These are phyloP conservation scores for Gossypium rotundifolium DNA, from an alignment of 345 rosid species.

Conservation along the genomic window DNA sequence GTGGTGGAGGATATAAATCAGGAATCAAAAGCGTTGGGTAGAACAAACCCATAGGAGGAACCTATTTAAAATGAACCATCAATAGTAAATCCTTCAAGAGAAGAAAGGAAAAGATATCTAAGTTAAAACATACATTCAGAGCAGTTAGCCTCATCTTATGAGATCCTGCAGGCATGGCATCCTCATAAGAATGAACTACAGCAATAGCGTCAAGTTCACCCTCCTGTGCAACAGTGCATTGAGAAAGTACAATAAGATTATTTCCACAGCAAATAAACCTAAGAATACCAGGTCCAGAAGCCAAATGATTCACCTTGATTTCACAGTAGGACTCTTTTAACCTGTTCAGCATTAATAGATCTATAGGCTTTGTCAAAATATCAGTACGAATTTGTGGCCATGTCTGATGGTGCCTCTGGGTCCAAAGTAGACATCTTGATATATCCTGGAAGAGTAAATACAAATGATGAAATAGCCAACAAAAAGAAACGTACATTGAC, in stretches of 20 bases:
- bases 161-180: conserved; percentile 58
- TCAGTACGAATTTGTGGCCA: conserved; percentile 90
- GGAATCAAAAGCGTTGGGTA: conserved; percentile 83
- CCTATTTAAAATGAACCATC: conserved; percentile 37
- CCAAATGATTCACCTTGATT: conserved; percentile 47
- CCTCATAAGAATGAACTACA: conserved; percentile 72
- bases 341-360: conserved; percentile 72
- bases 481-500: background rate
- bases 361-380: conserved; percentile 70
- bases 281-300: background rate
- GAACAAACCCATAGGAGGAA: conserved; percentile 95
- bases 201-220: conserved; percentile 68
- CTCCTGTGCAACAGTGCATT: conserved; percentile 36
- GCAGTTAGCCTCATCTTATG: conserved; percentile 83
- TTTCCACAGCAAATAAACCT: conserved; percentile 1
- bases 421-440: conserved; percentile 95
- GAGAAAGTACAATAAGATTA: background rate
- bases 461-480: background rate
- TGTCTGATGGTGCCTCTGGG: conserved; percentile 86
- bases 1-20: conserved; percentile 80
- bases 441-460: conserved; percentile 52
- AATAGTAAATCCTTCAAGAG: conserved; percentile 5
- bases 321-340: conserved; percentile 79
- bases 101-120: background rate
- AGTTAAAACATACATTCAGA: conserved; percentile 51